Base-by-base conservation (phyloP, 352 stramenopile species). In the Phytophthora kernoviae region DNA sequence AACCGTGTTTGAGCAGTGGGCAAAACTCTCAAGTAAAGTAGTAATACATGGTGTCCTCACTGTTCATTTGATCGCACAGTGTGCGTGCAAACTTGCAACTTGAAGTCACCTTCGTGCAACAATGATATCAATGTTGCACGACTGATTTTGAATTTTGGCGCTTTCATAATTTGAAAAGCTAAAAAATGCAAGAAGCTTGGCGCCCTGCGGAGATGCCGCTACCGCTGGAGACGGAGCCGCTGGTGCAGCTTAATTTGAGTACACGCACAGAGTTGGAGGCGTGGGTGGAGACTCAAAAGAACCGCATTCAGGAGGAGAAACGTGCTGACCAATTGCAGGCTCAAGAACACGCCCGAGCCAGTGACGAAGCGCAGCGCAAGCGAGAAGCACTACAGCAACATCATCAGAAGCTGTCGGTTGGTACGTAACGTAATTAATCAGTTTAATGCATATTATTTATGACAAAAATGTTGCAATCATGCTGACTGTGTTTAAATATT, bases 261-360 rank as follows among this genome's bases (percentile, higher is more conserved):
- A 78, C 73, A 37, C 76, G 76, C 34, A 44, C 47, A n/a, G 67
- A 82, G 37, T 43, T 85, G 36, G 73, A 83, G 46, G 40, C 63
- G 21, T 85, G 76, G 76, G 62, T 83, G 20, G 68, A 75, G 40
- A 54, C 56, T 14, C 76, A 83, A 44, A 85, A 79, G 58, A 59
- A 45, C 43, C 62, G 54, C 10, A 53, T 85, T 3, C 45, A 75
- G 12, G 58, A 72, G 50, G 70, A 82, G 39, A 85, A 79, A 58
- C 69, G 68, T n/a, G 50, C 56, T 10, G 71, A 84, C 48, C 71
- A 80, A 39, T 39, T 67, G 62, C 71, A 77, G 65, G 65, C 63
- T 1, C 68, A 79, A 45, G 77, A 86, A 22, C 61, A 68, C 20
- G 62, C 65, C 22, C 70, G 68, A 15, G 68, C 67, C 15, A 63